Evolutionary conservation across 371 early-diverging fungal species (phyloP), one percentile per base, ranked within the genome.

Genomic region (Neoconidiobolus thromboides): DNA sequence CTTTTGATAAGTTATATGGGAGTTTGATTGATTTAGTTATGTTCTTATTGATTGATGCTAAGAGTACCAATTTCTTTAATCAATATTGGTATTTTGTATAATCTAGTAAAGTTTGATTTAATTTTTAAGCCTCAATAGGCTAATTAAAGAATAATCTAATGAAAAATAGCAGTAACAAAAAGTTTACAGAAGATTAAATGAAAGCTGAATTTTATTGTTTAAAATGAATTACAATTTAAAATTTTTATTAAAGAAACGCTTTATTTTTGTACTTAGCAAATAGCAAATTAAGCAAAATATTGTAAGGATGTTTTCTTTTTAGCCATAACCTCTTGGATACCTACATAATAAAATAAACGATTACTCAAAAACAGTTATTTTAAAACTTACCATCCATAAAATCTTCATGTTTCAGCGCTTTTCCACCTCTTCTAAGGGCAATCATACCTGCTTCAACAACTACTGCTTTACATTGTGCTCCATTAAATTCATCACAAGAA

Each of bases 381-480:
- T n/a, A 39, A 41, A 60, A 64, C 52, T 58, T 66, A 66, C 94
- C 96, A 68, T 98, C 97, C 91, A 99, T 93, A 74, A 96, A 98
- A 68, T 99, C 99, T 71, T 97, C 99, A 63, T 99, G 99, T 57
- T 74, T 76, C 61, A 99, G 85, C 67, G 89, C 84, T 6, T 80
- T 77, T 14, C 86, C 93, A 1, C 91, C 90, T 51, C 96, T 79
- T 47, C 99, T 76, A 50, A 99, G 72, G 10, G 99, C 99, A 70
- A 94, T 79, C 99, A 99, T 99, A 64, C 99, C 97, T 10, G 98
- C 98, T 73, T 98, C 98, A 52, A 98, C 97, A 75, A 99, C 99
- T 43, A 99, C 88, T 46, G 99, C 99, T 73, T 99, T 99, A 79
- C 94, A 96, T 72, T 99, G 99, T 44, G 99, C 99, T 44, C 99